phyloP scores from a whole-genome alignment of 768 basidiomycete genomes.

The Cantharellus cinnabarinus region DNA sequence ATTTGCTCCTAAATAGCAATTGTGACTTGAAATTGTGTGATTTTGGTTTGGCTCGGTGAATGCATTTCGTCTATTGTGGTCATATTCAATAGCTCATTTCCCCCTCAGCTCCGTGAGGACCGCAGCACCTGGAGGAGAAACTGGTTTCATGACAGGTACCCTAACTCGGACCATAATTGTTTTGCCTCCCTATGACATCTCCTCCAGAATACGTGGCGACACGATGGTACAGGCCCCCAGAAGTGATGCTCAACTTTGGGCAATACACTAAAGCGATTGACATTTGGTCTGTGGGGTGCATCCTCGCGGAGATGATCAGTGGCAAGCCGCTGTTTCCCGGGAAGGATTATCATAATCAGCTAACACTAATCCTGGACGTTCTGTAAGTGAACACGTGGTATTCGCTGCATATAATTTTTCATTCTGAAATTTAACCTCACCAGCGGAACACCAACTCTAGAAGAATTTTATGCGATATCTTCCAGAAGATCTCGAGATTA shows the following conservation, averaged over 20 bases:
- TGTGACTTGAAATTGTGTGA: conserved; percentile 87
- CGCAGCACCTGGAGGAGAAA: conserved; percentile 15
- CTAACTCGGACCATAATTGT: conserved; percentile 36
- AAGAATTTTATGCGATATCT: conserved; percentile 88
- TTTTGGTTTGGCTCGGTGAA: conserved; percentile 57
- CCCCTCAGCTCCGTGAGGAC: conserved; percentile 10
- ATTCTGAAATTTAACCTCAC: neutral
- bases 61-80: neutral
- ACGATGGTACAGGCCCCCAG: conserved; percentile 33
- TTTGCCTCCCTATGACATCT: conserved; percentile 45
- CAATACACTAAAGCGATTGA: conserved; percentile 29
- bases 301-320: conserved; percentile 62
- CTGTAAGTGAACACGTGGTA: conserved; percentile 29
- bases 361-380: conserved; percentile 84
- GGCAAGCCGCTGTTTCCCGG: conserved; percentile 92
- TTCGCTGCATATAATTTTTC: conserved; percentile 14
- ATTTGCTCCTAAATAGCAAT: conserved; percentile 86
- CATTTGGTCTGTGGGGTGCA: conserved; percentile 19
- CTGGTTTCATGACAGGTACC: conserved; percentile 17
- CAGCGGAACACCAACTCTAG: conserved; percentile 46
- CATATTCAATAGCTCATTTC: neutral
- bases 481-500: conserved; percentile 65
- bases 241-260: conserved; percentile 27
- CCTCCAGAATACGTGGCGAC: conserved; percentile 76
- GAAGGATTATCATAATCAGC: conserved; percentile 89